Base-by-base conservation (phyloP, 1,284 basidiomycete genomes). In the Volvariella surrecta region DNA sequence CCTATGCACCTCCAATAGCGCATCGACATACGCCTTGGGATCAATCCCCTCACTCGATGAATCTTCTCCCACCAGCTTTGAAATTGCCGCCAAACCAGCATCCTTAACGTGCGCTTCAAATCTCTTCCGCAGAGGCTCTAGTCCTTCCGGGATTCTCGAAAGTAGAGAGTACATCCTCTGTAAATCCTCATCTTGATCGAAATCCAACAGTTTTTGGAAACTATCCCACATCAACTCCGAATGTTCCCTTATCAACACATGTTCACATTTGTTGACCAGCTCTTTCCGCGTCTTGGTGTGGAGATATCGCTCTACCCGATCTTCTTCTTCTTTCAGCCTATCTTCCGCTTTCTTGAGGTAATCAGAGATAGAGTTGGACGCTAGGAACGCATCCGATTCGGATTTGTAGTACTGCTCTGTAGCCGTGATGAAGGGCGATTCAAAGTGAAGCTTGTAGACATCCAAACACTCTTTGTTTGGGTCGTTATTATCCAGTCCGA, bases 331-430 rank as follows among this genome's bases (percentile, higher is more conserved):
- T 47, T 82, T 77, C 46, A 99, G 68, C 21, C 96, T 79, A 54
- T 85, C 83, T 58, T 98, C 94, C 2, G 92, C 96, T 67, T 93
- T 95, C 73, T 88, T 93, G 63, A 99, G 77, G 64, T 99, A 99
- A 62, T 99, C 96, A 18, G 92, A 89, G 28, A 98, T 89, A 38
- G 80, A 87, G 63, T 94, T 95, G 56, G 87, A 81, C 1, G 84
- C 81, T 20, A 98, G 78, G 71, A 95, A 99, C 1, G 84, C 76
- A 50, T 90, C 81, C 1, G 91, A 95, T 64, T 99, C 95, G 49
- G 83, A 74, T 50, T 79, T 81, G 73, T 99, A 99, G 71, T 93
- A 98, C 41, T 79, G 72, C 62, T 93, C 88, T 1, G 95, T 98
- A 2, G 88, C 84, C 2, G 72, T 70, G 45, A 99, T 76, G 76